Percentiles rank a stretch among this genome's conserved stretches.
Conservation (phyloP, 73 alveolate species). For the Stentor coeruleus region DNA sequence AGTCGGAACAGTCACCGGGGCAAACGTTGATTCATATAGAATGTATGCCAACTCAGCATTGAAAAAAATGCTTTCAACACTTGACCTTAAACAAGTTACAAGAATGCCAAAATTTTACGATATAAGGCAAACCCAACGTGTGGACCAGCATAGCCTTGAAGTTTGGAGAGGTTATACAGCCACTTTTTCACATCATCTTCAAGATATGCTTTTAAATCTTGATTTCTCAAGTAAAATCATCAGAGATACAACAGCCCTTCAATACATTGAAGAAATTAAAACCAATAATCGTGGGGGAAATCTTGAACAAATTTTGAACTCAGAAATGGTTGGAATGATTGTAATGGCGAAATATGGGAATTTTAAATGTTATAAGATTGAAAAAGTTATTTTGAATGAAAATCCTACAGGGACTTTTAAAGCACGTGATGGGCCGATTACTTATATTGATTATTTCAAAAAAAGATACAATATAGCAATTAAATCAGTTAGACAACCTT, state of each 20-base stretch:
- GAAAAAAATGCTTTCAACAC: not conserved
- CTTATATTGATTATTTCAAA: not conserved
- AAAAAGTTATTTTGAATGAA: not conserved
- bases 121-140: not conserved
- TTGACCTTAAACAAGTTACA: not conserved
- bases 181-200: not conserved
- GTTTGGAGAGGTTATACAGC: slow-evolving; percentile 10
- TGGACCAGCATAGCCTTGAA: not conserved
- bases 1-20: not conserved
- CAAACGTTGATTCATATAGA: not conserved
- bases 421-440: slow-evolving; percentile 10
- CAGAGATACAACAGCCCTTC: not conserved
- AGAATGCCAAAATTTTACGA: slow-evolving; percentile 1
- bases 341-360: slow-evolving; percentile 22
- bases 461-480: not conserved
- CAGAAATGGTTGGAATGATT: not conserved
- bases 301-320: not conserved
- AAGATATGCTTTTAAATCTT: not conserved
- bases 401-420: not conserved
- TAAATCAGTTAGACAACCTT: not conserved
- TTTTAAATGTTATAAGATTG: not conserved
- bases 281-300: not conserved
- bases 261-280: not conserved
- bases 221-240: slow-evolving; percentile 4
- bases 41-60: not conserved